Conservation (phyloP, 106 monocot species). For the Platanthera zijinensis region DNA sequence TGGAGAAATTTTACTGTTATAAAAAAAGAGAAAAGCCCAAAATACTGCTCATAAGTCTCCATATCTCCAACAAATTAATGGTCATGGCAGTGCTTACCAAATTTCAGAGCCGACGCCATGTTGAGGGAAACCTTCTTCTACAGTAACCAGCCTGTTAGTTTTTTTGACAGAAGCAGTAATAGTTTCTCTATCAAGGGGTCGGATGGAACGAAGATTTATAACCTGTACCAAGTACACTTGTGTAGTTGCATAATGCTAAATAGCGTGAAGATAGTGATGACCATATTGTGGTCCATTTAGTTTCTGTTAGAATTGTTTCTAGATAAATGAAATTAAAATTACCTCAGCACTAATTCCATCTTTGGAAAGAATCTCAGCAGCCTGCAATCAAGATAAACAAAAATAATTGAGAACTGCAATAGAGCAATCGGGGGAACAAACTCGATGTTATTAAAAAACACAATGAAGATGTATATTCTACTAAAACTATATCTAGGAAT, state of each 20-base stretch:
- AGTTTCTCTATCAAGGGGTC: slow-evolving; percentile 81
- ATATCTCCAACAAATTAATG: too few species aligned
- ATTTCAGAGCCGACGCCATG: slow-evolving; percentile 90
- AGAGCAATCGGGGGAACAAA: background rate
- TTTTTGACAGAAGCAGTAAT: slow-evolving; percentile 88
- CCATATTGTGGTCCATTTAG: background rate
- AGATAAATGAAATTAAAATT: background rate
- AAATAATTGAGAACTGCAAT: background rate
- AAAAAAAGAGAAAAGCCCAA: too few species aligned
- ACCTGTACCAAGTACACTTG: slow-evolving; percentile 26
- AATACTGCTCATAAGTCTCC: too few species aligned
- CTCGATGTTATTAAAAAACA: background rate
- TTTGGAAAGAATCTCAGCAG: slow-evolving; percentile 63
- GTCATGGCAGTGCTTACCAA: slow-evolving; percentile 27
- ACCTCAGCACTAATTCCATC: slow-evolving; percentile 84
- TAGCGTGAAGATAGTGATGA: background rate
- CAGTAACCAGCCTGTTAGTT: slow-evolving; percentile 76
- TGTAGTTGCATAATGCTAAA: background rate
- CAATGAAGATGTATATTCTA: background rate
- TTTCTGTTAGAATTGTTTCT: background rate
- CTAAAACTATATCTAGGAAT: too few species aligned
- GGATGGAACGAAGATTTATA: slow-evolving; percentile 87
- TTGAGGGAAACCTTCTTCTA: slow-evolving; percentile 97
- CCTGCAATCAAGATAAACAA: slow-evolving; percentile 22
- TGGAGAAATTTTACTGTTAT: too few species aligned